Base-by-base conservation (phyloP, 2,329 filamentous ascomycete genomes). In the Clonostachys chloroleuca region DNA sequence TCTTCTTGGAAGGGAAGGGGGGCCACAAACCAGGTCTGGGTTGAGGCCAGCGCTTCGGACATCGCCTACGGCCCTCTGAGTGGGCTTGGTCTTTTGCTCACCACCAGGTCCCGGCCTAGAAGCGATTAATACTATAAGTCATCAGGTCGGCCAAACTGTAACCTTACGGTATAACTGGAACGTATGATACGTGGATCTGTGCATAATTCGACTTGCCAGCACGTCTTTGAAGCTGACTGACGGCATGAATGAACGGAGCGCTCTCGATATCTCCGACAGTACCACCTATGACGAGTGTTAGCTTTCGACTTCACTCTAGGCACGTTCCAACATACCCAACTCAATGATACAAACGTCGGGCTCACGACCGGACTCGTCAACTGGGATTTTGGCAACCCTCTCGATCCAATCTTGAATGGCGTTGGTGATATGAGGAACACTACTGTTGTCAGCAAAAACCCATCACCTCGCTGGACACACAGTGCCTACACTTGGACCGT, bases 11-110 rank as follows among this genome's bases (percentile, higher is more conserved):
- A 3, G 24, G 24, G 24, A 30, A 9, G 24, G 24, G 24, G 10
- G 10, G 5, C 16, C 17, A 59, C 71, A 49, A 70, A 87, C 83
- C 63, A 94, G 62, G 57, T 88, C 84, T 3, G 85, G 86, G 49
- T 76, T 80, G 47, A 89, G 69, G 61, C 91, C 91, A 52, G 88
- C 86, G 61, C 87, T 92, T 52, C 92, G 86, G 52, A 92, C 84
- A 58, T 87, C 83, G 61, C 86, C 86, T 59, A 97, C 90, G 24
- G 92, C 89, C 59, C 89, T 83, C 66, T 99, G 94, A 0, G 94
- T 99, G 0, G 94, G 94, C 73, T 97, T 97, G 10, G 92, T 97
- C 81, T 97, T 97, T 67, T 95, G 84, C 74, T 97, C 79, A 40
- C 78, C 78, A 49, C 78, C 44, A 24, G 44, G 44, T n/a, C 48